Evolutionary conservation across 2,329 filamentous ascomycete genomes (phyloP).

Genomic region (Colletotrichum sp.): DNA sequence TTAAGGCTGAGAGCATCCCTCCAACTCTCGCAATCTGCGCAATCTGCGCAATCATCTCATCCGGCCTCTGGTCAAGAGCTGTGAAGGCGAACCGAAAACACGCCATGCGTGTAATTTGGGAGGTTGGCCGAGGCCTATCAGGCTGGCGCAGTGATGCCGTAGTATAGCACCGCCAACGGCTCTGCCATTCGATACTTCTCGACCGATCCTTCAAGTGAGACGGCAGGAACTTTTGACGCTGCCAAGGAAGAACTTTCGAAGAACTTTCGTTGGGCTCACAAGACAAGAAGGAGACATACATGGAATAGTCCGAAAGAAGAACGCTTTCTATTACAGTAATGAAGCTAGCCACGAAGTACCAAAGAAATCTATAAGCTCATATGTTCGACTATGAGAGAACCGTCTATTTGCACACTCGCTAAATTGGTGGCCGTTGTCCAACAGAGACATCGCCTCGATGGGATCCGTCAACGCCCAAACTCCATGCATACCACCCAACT

Average conservation of each 20-base stretch:
- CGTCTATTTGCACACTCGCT: background rate
- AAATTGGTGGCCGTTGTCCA: background rate
- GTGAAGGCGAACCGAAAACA: background rate
- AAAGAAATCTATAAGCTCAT: background rate
- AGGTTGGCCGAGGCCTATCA: background rate
- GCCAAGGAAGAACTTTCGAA: background rate
- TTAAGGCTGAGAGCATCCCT: background rate
- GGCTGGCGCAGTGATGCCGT: background rate
- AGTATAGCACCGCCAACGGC: background rate
- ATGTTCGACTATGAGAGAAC: background rate
- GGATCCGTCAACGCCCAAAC: background rate
- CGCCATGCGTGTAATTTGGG: background rate
- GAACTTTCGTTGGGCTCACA: background rate
- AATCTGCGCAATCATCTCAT: background rate
- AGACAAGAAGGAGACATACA: background rate
- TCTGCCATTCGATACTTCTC: background rate
- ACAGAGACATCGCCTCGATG: background rate
- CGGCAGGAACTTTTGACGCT: background rate
- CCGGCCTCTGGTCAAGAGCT: background rate
- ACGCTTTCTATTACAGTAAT: background rate
- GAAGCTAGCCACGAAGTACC: background rate
- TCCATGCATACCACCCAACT: background rate
- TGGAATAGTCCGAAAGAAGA: background rate
- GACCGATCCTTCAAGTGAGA: background rate
- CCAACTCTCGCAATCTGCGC: background rate